Conservation (phyloP, 1,284 basidiomycete species). For the Neonothopanus nambi region DNA sequence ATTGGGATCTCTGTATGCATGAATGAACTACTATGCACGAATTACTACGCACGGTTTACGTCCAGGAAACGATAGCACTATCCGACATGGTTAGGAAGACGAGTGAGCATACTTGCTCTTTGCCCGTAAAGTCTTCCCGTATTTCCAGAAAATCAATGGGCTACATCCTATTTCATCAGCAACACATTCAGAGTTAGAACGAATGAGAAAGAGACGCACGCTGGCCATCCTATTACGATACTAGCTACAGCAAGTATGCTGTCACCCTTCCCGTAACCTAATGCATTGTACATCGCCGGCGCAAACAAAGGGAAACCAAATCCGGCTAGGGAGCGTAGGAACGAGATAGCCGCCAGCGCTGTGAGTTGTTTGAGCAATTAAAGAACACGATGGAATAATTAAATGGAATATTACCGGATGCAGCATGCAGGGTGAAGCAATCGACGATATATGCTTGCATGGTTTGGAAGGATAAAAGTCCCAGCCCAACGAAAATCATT, state of each 20-base stretch:
- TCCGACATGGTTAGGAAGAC: no score
- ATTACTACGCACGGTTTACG: no score
- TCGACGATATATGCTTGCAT: conserved; percentile 69
- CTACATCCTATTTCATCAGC: background rate
- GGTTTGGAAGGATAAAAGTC: conserved; percentile 56
- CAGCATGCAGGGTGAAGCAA: no score
- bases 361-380: conserved; percentile 18
- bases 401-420: conserved; percentile 50
- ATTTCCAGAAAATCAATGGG: conserved; percentile 13
- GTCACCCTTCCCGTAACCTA: conserved; percentile 66
- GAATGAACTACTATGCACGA: no score
- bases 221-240: conserved; percentile 61
- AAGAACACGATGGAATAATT: conserved; percentile 10
- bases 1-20: no score
- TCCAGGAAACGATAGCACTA: no score
- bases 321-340: conserved; percentile 58
- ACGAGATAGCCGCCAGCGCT: conserved; percentile 61
- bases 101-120: conserved; percentile 12
- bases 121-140: conserved; percentile 2
- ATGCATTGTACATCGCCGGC: conserved; percentile 58
- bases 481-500: conserved; percentile 55
- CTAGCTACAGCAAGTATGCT: conserved; percentile 58
- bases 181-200: background rate
- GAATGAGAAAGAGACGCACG: conserved; percentile 39
- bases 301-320: conserved; percentile 72